Conservation (phyloP, 1,284 basidiomycete species). For the Hypsizygus ulmarius region DNA sequence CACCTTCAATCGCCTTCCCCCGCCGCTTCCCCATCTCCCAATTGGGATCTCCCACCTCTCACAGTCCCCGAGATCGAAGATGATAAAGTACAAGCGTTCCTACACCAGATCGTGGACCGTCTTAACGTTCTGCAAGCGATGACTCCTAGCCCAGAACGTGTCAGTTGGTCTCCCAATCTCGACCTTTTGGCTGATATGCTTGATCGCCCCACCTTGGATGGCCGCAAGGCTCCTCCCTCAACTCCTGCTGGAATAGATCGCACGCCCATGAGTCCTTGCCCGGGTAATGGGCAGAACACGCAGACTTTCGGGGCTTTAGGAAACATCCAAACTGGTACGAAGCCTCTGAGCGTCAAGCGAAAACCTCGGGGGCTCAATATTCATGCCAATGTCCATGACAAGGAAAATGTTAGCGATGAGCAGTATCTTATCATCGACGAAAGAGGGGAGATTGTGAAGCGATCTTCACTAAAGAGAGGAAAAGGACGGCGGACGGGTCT, state of each 20-base stretch:
- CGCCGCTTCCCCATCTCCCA: conserved; percentile 21
- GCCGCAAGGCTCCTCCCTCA: conserved; percentile 7
- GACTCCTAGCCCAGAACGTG: conserved; percentile 23
- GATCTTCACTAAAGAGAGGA: conserved; percentile 43
- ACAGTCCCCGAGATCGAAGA: conserved; percentile 57
- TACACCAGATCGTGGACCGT: conserved; percentile 79
- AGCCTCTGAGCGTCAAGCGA: conserved; percentile 32
- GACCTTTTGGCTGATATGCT: conserved; percentile 1
- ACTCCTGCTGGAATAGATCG: conserved; percentile 6
- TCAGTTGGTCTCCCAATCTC: conserved; percentile 22
- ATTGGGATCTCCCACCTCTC: conserved; percentile 34
- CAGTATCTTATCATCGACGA: conserved; percentile 17
- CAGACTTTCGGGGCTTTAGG: background rate
- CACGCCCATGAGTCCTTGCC: background rate
- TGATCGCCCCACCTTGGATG: background rate
- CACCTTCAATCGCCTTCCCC: conserved; percentile 31
- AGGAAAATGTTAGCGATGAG: conserved; percentile 31
- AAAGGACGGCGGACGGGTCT: conserved; percentile 24
- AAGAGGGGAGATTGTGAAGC: conserved; percentile 29
- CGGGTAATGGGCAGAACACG: background rate
- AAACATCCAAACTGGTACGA: conserved; percentile 9
- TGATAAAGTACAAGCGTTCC: conserved; percentile 73
- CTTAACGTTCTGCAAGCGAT: conserved; percentile 66
- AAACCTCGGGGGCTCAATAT: conserved; percentile 27
- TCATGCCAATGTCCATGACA: conserved; percentile 24